These are phyloP conservation scores for Fusarium sp. DNA, from an alignment of 2,329 filamentous ascomycete species.

Conservation along the genomic window DNA sequence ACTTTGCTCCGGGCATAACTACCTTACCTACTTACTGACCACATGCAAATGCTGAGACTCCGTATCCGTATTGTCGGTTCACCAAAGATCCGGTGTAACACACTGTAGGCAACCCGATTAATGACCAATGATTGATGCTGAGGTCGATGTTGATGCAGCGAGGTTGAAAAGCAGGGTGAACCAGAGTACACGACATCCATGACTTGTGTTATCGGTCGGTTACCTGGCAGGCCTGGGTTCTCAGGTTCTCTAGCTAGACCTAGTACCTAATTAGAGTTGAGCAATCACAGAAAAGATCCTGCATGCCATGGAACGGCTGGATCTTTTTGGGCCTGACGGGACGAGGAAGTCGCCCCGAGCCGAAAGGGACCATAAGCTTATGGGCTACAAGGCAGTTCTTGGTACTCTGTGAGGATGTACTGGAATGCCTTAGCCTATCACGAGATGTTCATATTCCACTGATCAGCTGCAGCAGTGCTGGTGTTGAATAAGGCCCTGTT, in stretches of 20 bases:
- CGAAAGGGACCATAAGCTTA: slow-evolving; percentile 24
- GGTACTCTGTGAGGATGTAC: neutral
- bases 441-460: slow-evolving; percentile 3
- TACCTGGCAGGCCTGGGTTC: neutral
- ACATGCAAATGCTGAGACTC: slow-evolving; percentile 4
- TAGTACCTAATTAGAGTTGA: slow-evolving; percentile 2
- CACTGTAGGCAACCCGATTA: neutral
- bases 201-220: slow-evolving; percentile 1
- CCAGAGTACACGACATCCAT: neutral
- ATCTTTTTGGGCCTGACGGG: neutral
- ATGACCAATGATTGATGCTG: slow-evolving; percentile 17
- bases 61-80: slow-evolving; percentile 24
- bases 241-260: neutral
- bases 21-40: neutral
- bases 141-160: slow-evolving; percentile 13
- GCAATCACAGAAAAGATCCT: neutral
- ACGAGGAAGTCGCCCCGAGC: slow-evolving; percentile 25
- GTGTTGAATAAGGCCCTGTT: neutral
- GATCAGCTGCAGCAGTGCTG: slow-evolving; percentile 6
- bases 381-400: slow-evolving; percentile 5
- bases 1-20: slow-evolving; percentile 8
- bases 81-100: slow-evolving; percentile 6
- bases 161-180: slow-evolving; percentile 14
- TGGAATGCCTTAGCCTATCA: neutral
- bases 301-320: slow-evolving; percentile 24